phyloP scores from a whole-genome alignment of 73 alveolate species.

The Blepharisma stoltei region DNA sequence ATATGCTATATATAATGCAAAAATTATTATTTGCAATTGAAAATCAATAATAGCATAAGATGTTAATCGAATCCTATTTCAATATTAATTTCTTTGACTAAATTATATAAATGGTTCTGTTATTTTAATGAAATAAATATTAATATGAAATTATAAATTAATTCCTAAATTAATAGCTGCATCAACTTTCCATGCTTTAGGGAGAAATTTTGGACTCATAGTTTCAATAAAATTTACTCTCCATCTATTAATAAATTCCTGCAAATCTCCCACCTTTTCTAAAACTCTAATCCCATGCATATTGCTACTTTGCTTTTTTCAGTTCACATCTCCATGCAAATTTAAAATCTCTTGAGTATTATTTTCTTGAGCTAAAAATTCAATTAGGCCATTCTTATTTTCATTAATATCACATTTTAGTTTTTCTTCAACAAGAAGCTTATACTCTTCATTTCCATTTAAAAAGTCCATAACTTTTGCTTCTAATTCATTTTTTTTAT shows the following conservation, averaged over 20 bases:
- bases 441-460: conserved; percentile 29
- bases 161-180: no score
- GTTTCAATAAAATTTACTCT: conserved; percentile 81
- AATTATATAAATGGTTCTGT: no score
- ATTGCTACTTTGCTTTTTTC: conserved; percentile 36
- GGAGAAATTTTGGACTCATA: conserved; percentile 86
- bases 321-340: conserved; percentile 11
- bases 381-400: neutral
- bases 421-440: no score
- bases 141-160: no score
- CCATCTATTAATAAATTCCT: conserved; percentile 87
- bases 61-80: no score
- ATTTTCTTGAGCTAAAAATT: neutral
- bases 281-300: conserved; percentile 85
- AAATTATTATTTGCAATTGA: no score
- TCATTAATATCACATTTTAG: no score
- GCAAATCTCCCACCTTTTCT: conserved; percentile 60
- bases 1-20: no score
- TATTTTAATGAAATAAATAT: no score
- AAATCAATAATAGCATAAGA: no score
- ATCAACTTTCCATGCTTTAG: conserved; percentile 79
- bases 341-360: neutral
- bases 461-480: conserved; percentile 29
- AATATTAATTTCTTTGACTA: no score
- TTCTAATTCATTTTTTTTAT: conserved; percentile 24